Base-by-base conservation (phyloP, 371 early-diverging fungal genomes). In the Mortierella sp. region DNA sequence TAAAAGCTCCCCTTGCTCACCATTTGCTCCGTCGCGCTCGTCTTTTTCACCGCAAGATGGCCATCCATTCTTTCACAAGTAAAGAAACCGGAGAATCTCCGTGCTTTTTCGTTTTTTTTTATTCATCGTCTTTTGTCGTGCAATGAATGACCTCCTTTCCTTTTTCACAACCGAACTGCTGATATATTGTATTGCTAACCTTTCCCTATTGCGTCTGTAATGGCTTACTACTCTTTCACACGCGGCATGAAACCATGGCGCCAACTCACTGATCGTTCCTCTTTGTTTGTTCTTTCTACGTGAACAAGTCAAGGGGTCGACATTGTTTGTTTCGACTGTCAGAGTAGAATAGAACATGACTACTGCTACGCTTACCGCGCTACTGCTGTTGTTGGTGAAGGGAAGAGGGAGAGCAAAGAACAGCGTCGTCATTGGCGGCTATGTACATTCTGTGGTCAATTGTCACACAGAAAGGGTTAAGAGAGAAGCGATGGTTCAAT, bases 341-440 rank as follows among this genome's bases (percentile, higher is more conserved):
- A 64, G 67, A 37, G 67, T 40, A 37, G 40, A 64, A 64, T 64
- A 64, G 67, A 64, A 64, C 67, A 64, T 64, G 67, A 34, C 21
- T 64, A 37, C 61, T 31, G 31, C 31, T 14, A 59, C 28, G 1
- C 31, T 59, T 16, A 19, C 19, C 28, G 28, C 28, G 4, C 31
- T 59, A 16, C 16, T 59, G 11, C 19, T 31, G 16, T 28, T 57
- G 11, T 24, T 6, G n/a, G 11, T 57, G 14, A 57, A 28, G 14
- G 57, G 3, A 28, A 57, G 11, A 55, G 2, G 3, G 16, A 11
- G 16, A 9, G 16, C 0, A 57, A 57, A 13, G 26, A 57, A 57
- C 14, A 14, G 57, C 24, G 26, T 57, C 28, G 13, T 55, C 57
- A 55, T 28, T 13, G 57, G 50, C 50, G 57, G 57, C 57, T 55